Percentiles rank a stretch among this genome's conserved stretches.
These are phyloP conservation scores for Penicillium ochrochloron DNA, from an alignment of 495 filamentous ascomycete genomes.

Conservation along the genomic window DNA sequence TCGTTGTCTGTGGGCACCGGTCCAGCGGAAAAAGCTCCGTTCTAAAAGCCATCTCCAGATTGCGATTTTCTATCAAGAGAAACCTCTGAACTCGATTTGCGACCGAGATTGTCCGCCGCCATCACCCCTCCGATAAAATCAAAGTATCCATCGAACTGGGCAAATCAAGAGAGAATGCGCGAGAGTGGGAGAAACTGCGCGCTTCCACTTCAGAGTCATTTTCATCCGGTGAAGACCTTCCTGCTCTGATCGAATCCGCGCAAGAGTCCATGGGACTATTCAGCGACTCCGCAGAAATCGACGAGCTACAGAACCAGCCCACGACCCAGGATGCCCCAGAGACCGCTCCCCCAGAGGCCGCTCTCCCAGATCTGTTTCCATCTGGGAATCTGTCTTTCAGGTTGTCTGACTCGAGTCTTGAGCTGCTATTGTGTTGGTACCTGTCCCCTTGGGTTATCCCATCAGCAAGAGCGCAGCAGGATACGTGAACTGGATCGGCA, in stretches of 20 bases:
- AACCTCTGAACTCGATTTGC: conserved; percentile 39
- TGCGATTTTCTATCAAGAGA: conserved; percentile 68
- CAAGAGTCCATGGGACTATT: conserved; percentile 59
- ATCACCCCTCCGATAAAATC: conserved; percentile 32
- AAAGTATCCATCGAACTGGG: conserved; percentile 51
- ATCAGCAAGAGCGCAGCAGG: too few species aligned
- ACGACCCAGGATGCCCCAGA: too few species aligned
- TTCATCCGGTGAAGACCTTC: conserved; percentile 37
- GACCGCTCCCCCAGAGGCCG: too few species aligned
- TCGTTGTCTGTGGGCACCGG: conserved; percentile 77
- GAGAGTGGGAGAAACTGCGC: conserved; percentile 17
- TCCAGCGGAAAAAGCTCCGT: conserved; percentile 77
- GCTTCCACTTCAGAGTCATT: conserved; percentile 19
- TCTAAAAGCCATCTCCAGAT: conserved; percentile 71
- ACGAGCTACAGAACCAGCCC: too few species aligned
- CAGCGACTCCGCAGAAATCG: too few species aligned
- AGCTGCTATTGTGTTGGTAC: too few species aligned
- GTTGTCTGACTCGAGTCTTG: too few species aligned
- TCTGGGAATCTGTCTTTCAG: too few species aligned
- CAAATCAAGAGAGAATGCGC: conserved; percentile 15
- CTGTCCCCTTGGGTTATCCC: too few species aligned
- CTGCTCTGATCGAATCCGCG: conserved; percentile 50
- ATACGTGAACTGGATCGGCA: too few species aligned
- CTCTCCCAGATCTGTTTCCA: too few species aligned
- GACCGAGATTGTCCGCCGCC: conserved; percentile 36